phyloP scores from a whole-genome alignment of 208 protist species.

The Phytomonas francai region DNA sequence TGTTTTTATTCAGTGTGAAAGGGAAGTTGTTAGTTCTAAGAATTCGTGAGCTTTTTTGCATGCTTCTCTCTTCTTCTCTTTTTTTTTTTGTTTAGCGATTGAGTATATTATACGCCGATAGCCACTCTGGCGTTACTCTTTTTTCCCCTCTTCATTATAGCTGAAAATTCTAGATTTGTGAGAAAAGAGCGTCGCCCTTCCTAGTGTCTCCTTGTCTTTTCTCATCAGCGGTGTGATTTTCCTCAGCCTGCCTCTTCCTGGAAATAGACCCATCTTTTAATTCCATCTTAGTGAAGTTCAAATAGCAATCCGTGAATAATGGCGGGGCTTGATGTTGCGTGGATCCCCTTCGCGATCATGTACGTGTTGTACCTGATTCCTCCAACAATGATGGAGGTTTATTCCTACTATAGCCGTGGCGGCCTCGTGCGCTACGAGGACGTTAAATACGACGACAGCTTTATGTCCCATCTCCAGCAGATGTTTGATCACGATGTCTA shows the following conservation, averaged over 20 bases:
- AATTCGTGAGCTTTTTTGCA: too few relatives aligned
- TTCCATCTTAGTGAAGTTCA: conserved; percentile 13
- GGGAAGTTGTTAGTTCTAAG: background rate
- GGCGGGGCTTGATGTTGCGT: conserved; percentile 67
- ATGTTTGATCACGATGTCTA: conserved; percentile 70
- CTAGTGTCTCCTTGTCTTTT: background rate
- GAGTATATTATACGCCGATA: background rate
- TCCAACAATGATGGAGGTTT: conserved; percentile 87
- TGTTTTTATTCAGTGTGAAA: conserved; percentile 1
- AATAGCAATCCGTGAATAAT: conserved; percentile 25
- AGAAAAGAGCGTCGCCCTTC: too few relatives aligned
- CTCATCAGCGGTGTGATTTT: background rate
- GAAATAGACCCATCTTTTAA: background rate
- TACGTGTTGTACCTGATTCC: conserved; percentile 86
- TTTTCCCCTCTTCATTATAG: background rate
- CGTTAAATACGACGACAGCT: conserved; percentile 83
- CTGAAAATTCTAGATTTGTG: background rate
- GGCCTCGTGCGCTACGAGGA: conserved; percentile 78
- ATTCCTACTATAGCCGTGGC: conserved; percentile 86
- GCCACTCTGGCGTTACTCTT: too few relatives aligned
- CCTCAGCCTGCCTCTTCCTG: background rate
- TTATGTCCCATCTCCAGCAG: conserved; percentile 50
- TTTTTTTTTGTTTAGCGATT: background rate
- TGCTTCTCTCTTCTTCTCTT: background rate
- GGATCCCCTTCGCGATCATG: conserved; percentile 81